Evolutionary conservation across 495 filamentous ascomycete genomes (phyloP), one percentile per base, ranked within the genome.

Genomic region (Aspergillus funiculosus): DNA sequence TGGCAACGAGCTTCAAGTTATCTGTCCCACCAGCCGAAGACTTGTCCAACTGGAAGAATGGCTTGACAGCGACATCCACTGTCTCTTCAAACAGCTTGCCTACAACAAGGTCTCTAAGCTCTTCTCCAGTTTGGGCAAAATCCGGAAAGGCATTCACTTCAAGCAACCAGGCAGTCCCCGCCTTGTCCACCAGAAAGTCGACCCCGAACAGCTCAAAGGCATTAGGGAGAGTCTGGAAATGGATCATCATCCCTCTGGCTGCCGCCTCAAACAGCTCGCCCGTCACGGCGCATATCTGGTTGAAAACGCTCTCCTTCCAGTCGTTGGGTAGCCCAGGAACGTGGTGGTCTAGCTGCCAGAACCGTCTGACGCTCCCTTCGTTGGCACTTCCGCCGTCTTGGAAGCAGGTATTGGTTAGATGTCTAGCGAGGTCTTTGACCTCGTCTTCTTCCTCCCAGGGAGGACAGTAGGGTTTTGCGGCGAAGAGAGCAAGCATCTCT

Each of bases 61-160:
- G 73, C 56, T 61, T 68, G 1, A 91, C 80, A 20, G 73, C 87
- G 51, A 76, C 64, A 40, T 78, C 71, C 10, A 94, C 75, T 15
- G 84, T 82, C 32, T 74, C 84, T 54, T 79, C 75, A 73, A 90
- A 89, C 44, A 98, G 67, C 21, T 83, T 84, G 4, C 67, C 72
- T 9, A 98, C 81, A 42, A 96, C 63, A 22, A 48, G 47, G 4
- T 68, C 75, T 54, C 70, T 81, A 46, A 87, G 61, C 37, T 82
- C 78, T 8, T 78, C 80, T 2, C 92, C 91, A 9, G 88, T 95
- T 77, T 96, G 91, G 57, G 64, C 78, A 56, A 96, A 96, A 65
- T 98, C 92, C 34, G 92, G 92, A 63, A 90, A 98, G 1, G 91
- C 85, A 67, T 98, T 98, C n/a, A 94, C 76, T 71, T 98, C 92